A percentile compares a stretch with the other conserved stretches of the same genome.
phyloP scores from a whole-genome alignment of 2,329 filamentous ascomycete species.

The Phyllosticta citriasiana region DNA sequence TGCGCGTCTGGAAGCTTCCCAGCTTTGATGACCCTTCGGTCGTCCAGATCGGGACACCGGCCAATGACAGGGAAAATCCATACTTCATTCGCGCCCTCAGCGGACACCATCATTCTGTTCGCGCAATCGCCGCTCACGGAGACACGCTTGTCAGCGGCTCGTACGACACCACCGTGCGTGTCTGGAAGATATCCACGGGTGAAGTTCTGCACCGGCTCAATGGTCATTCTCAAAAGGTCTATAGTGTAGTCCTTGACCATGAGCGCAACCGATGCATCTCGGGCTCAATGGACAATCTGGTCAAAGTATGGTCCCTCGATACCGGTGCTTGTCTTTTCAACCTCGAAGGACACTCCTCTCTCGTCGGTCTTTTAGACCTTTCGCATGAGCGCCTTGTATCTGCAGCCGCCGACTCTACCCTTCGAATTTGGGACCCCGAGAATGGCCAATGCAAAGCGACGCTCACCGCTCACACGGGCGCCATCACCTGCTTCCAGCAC shows the following conservation, averaged over 20 bases:
- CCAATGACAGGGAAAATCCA: slow-evolving; percentile 70
- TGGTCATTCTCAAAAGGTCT: slow-evolving; percentile 88
- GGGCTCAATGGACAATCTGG: slow-evolving; percentile 94
- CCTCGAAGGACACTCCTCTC: slow-evolving; percentile 81
- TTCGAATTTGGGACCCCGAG: slow-evolving; percentile 95
- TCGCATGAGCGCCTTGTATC: slow-evolving; percentile 85
- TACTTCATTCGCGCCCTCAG: slow-evolving; percentile 84
- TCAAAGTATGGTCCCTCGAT: slow-evolving; percentile 94
- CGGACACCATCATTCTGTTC: slow-evolving; percentile 87
- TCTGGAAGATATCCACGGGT: slow-evolving; percentile 96
- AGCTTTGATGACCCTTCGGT: slow-evolving; percentile 67
- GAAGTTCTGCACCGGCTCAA: slow-evolving; percentile 74
- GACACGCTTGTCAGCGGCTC: slow-evolving; percentile 96
- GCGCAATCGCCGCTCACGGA: slow-evolving; percentile 87
- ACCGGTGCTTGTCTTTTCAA: slow-evolving; percentile 79
- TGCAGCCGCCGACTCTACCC: slow-evolving; percentile 86
- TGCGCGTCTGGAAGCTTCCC: slow-evolving; percentile 90
- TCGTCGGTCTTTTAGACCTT: slow-evolving; percentile 85
- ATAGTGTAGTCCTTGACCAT: slow-evolving; percentile 90
- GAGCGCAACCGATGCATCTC: slow-evolving; percentile 92
- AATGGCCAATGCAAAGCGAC: slow-evolving; percentile 83
- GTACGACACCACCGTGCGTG: slow-evolving; percentile 81
- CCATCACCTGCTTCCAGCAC: slow-evolving; percentile 98
- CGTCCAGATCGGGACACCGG: slow-evolving; percentile 67
- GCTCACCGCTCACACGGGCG: slow-evolving; percentile 86